Evolutionary conservation across 2,329 filamentous ascomycete species (phyloP).

Genomic region (Pyrenochaeta sp.): DNA sequence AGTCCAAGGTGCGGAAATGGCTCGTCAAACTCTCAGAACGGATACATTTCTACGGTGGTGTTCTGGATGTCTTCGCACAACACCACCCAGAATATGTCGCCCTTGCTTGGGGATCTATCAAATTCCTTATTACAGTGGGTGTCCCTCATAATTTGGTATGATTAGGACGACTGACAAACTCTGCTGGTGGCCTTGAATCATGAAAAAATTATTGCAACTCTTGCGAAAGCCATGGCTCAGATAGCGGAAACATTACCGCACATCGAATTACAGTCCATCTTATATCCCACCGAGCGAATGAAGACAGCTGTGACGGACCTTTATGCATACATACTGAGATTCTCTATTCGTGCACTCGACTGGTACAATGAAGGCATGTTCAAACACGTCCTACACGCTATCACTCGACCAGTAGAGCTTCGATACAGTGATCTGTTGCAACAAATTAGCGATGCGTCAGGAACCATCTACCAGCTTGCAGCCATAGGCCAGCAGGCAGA

Average conservation of each 20-base stretch:
- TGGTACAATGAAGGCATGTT: constrained; percentile 39
- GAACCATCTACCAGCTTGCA: constrained; percentile 3
- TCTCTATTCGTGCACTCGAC: constrained; percentile 10
- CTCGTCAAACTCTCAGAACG: constrained; percentile 6
- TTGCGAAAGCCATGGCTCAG: constrained; percentile 9
- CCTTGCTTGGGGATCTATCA: constrained; percentile 41
- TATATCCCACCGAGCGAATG: constrained; percentile 34
- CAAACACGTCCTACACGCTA: constrained; percentile 16
- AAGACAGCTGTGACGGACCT: constrained; percentile 23
- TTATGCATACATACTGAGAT: constrained; percentile 37
- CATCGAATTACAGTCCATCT: constrained; percentile 1
- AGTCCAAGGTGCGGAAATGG: constrained; percentile 14
- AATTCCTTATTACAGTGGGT: constrained; percentile 30
- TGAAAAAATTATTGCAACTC: background rate
- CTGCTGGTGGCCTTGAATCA: constrained; percentile 3
- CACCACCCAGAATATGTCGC: constrained; percentile 42
- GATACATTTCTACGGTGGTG: constrained; percentile 21
- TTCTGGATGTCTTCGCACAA: constrained; percentile 34
- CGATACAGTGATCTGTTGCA: constrained; percentile 24
- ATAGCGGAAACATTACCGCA: constrained; percentile 20
- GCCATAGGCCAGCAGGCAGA: constrained; percentile 4
- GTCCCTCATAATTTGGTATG: background rate
- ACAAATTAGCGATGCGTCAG: constrained; percentile 5
- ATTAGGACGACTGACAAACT: background rate
- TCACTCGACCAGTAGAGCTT: constrained; percentile 23